A percentile compares a stretch with the other conserved stretches of the same genome.
Evolutionary conservation across 2,329 filamentous ascomycete species (phyloP).

Genomic region (Neurospora sp.): DNA sequence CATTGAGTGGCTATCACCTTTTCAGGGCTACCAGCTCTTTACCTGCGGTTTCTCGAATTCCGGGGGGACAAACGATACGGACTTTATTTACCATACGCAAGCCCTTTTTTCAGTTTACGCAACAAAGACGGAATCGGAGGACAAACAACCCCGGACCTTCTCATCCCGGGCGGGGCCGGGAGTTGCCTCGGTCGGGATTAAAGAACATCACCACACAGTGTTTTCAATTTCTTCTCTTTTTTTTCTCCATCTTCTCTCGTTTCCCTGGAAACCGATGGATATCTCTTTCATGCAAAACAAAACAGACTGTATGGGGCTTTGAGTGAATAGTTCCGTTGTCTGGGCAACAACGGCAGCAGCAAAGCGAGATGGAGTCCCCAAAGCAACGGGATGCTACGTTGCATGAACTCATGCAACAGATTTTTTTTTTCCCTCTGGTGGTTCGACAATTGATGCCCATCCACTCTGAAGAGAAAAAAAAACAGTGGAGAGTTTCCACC

Average conservation of each 20-base stretch:
- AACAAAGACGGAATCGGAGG: background rate
- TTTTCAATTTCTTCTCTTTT: background rate
- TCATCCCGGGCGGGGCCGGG: background rate
- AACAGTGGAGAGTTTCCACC: background rate
- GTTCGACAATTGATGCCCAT: no score
- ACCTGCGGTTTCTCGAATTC: background rate
- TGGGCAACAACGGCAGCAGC: background rate
- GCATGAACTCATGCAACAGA: background rate
- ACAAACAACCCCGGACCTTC: background rate
- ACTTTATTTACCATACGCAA: background rate
- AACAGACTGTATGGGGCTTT: background rate
- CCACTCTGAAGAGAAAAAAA: no score
- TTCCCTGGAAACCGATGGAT: background rate
- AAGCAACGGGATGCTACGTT: background rate
- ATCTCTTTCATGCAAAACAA: background rate
- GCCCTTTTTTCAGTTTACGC: background rate
- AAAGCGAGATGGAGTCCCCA: background rate
- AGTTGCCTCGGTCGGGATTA: background rate
- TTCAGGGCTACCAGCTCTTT: background rate
- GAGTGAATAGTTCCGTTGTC: background rate
- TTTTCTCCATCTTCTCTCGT: background rate
- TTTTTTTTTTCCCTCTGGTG: background rate
- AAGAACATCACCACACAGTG: background rate
- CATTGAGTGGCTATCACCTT: background rate
- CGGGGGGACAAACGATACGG: background rate